phyloP scores from a whole-genome alignment of 768 basidiomycete genomes.

The Russula ochroleuca region DNA sequence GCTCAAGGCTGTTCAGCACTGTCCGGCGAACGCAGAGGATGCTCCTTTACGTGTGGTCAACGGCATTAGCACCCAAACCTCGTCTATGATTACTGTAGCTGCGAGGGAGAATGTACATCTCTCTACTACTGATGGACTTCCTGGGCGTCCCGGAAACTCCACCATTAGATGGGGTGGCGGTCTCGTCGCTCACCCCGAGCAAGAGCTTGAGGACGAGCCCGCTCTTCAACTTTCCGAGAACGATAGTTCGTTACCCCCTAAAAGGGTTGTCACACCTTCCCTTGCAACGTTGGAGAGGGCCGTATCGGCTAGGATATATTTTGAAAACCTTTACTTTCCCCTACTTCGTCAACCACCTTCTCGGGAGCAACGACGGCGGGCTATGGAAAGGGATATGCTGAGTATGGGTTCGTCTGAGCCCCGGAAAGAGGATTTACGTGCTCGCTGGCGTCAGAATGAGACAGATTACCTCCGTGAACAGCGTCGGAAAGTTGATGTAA shows the following conservation, averaged over 20 bases:
- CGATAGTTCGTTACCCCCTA: conserved; percentile 38
- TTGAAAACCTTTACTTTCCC: conserved; percentile 86
- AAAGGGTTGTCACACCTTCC: conserved; percentile 72
- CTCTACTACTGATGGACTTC: conserved; percentile 43
- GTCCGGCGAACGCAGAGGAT: conserved; percentile 40
- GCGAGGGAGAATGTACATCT: conserved; percentile 63
- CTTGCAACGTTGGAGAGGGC: conserved; percentile 91
- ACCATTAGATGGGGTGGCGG: conserved; percentile 57
- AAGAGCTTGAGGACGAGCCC: conserved; percentile 52
- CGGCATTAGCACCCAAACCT: conserved; percentile 63
- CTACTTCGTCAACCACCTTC: conserved; percentile 80
- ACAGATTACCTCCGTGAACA: conserved; percentile 84
- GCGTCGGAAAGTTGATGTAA: conserved; percentile 76
- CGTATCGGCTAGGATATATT: conserved; percentile 88
- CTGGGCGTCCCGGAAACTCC: conserved; percentile 56
- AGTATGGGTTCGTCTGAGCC: conserved; percentile 63
- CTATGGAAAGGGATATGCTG: conserved; percentile 85
- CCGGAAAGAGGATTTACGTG: conserved; percentile 68
- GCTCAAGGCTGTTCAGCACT: conserved; percentile 53
- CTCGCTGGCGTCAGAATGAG: conserved; percentile 82
- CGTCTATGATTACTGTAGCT: conserved; percentile 70
- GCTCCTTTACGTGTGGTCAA: conserved; percentile 74
- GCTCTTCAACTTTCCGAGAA: conserved; percentile 33
- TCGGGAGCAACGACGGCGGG: conserved; percentile 76
- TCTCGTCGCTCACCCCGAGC: conserved; percentile 63